phyloP scores from a whole-genome alignment of 257 asterid species.

The Rubia yunnanensis region DNA sequence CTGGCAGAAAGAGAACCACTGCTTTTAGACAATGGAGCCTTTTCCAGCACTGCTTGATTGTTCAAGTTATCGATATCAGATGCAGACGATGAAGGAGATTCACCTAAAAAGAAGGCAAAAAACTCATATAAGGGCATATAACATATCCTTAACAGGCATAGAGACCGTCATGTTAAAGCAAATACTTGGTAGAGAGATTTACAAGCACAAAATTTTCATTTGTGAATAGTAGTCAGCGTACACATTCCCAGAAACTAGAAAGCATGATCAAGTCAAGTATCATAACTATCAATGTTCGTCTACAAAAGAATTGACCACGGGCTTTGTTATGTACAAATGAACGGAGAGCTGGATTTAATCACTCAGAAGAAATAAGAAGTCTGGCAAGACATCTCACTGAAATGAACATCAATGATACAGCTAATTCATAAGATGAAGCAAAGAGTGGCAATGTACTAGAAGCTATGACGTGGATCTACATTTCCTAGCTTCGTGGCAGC shows the following conservation, averaged over 20 bases:
- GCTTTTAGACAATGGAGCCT: slow-evolving; percentile 48
- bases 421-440: not conserved
- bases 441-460: not conserved
- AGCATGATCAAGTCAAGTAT: not conserved
- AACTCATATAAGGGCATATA: slow-evolving; percentile 7
- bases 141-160: not conserved
- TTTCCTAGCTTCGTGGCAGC: not conserved
- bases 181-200: not conserved
- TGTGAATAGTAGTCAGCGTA: not conserved
- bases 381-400: not conserved
- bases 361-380: not conserved
- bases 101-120: slow-evolving; percentile 47
- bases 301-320: not conserved
- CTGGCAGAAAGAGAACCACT: slow-evolving; percentile 45
- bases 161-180: not conserved
- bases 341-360: not conserved
- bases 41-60: slow-evolving; percentile 51
- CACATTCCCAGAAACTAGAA: not conserved
- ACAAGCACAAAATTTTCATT: not conserved
- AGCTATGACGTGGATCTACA: not conserved
- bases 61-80: slow-evolving; percentile 85
- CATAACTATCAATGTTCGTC: not conserved
- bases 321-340: no score
- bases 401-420: not conserved
- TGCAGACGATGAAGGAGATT: slow-evolving; percentile 95